Evolutionary conservation across 257 asterid genomes (phyloP), one percentile per base, ranked within the genome.

Genomic region (Galeopsis tetrahit): DNA sequence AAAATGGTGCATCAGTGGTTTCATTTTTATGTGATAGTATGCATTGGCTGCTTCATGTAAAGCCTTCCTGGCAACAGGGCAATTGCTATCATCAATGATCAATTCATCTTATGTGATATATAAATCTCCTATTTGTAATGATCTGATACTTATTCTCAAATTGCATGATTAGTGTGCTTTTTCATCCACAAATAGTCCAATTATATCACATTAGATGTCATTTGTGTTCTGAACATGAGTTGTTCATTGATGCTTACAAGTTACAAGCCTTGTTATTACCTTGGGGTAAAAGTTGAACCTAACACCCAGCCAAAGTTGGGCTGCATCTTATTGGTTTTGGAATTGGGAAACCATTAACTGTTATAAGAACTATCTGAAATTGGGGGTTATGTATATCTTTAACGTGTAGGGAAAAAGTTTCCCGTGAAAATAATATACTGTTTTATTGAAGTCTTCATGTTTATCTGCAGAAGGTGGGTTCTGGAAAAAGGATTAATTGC

Each of bases 381-480:
- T n/a, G 7, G 14, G 33, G 59, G 58, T 65, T 63, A 9, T 5
- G 63, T 62, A 11, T 46, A 4, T 63, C 9, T 32, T 42, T 14
- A 34, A 10, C 59, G 2, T 35, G 21, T 31, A n/a, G 36, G 42
- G 35, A 63, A 36, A 73, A 32, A 21, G 6, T 8, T 32, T 71
- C 51, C 71, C 55, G 62, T 53, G 31, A 40, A 63, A 57, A 36
- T 59, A 36, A 34, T 73, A 55, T 49, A 69, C 33, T 67, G 33
- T 66, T 72, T 49, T 63, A 52, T 74, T 82, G 80, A 90, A 66
- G 53, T 17, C 40, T 34, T 75, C 39, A 5, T 69, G 78, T 72
- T 79, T 56, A 42, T 82, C 46, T 75, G 71, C 92, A 95, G 98
- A 90, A 79, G 71, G 55, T 83, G 78, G 85, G 82, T 74, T 80